These are phyloP conservation scores for Phytophthora megakarya DNA, from an alignment of 352 stramenopile genomes.

Conservation along the genomic window DNA sequence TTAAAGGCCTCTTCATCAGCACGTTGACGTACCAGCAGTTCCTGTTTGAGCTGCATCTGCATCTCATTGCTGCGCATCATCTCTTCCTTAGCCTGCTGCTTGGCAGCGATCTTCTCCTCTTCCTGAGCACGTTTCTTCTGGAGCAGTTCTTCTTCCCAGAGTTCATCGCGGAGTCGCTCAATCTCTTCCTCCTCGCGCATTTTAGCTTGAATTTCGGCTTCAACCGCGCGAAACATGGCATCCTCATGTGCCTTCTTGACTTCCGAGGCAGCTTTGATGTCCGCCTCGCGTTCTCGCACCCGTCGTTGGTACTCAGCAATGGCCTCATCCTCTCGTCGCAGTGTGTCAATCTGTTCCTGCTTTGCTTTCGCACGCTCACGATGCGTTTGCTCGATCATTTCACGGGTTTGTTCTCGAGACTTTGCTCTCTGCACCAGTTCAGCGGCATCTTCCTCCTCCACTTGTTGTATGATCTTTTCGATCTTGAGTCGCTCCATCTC, in stretches of 20 bases:
- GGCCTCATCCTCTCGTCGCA: conserved; percentile 45
- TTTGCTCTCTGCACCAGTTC: conserved; percentile 70
- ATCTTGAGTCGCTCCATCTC: conserved; percentile 84
- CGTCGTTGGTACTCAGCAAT: conserved; percentile 59
- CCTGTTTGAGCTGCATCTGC: conserved; percentile 62
- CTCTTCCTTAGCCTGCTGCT: conserved; percentile 80
- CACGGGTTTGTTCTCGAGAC: conserved; percentile 60
- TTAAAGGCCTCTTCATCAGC: conserved; percentile 77
- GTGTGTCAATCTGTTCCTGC: conserved; percentile 36
- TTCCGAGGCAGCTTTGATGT: conserved; percentile 65
- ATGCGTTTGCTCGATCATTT: conserved; percentile 63
- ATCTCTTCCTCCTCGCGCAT: conserved; percentile 88
- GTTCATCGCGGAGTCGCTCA: conserved; percentile 83
- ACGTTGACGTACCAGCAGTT: conserved; percentile 59
- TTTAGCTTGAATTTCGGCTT: conserved; percentile 86
- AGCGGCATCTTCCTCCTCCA: conserved; percentile 82
- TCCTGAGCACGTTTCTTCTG: conserved; percentile 78
- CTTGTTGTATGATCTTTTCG: conserved; percentile 85
- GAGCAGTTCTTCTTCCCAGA: conserved; percentile 93
- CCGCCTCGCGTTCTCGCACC: conserved; percentile 50
- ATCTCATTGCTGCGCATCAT: conserved; percentile 87
- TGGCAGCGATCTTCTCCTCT: conserved; percentile 62
- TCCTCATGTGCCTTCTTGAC: conserved; percentile 74
- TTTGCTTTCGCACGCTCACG: conserved; percentile 41
- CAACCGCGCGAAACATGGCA: conserved; percentile 72